Conservation (phyloP, 306 rosid genomes). For the Rosa lucieae region DNA sequence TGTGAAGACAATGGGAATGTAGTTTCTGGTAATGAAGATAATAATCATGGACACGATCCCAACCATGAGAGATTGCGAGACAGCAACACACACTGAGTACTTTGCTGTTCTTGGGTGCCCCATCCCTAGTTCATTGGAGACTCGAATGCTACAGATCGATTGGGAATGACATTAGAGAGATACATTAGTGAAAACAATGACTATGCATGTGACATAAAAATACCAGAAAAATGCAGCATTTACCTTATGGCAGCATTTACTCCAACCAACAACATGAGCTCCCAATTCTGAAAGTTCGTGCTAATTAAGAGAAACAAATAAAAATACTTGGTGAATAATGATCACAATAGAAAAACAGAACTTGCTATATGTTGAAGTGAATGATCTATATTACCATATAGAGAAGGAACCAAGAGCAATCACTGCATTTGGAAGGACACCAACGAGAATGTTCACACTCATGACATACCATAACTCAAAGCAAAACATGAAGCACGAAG, state of each 20-base stretch:
- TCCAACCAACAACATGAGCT: constrained; percentile 18
- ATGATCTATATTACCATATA: constrained; percentile 34
- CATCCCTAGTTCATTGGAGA: background rate
- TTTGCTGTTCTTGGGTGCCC: constrained; percentile 27
- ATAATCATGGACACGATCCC: constrained; percentile 28
- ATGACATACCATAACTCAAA: constrained; percentile 46
- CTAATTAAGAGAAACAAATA: background rate
- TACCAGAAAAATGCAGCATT: background rate
- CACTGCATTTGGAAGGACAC: constrained; percentile 39
- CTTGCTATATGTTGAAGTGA: background rate
- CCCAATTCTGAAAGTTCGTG: constrained; percentile 22
- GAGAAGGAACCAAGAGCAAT: constrained; percentile 46
- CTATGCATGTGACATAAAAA: background rate
- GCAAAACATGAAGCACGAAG: constrained; percentile 62
- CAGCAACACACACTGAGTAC: constrained; percentile 34
- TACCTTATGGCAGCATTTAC: constrained; percentile 13
- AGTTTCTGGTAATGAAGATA: constrained; percentile 8
- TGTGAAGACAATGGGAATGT: constrained; percentile 21
- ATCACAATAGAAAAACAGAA: background rate
- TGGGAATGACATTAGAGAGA: background rate
- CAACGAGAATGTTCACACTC: constrained; percentile 26
- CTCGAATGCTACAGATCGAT: constrained; percentile 2
- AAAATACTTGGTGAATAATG: background rate
- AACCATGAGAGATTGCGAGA: constrained; percentile 31
- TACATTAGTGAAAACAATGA: background rate